A percentile compares a stretch with the other conserved stretches of the same genome.
Evolutionary conservation across 2,329 filamentous ascomycete species (phyloP).

Genomic region (Fusarium transvaalense): DNA sequence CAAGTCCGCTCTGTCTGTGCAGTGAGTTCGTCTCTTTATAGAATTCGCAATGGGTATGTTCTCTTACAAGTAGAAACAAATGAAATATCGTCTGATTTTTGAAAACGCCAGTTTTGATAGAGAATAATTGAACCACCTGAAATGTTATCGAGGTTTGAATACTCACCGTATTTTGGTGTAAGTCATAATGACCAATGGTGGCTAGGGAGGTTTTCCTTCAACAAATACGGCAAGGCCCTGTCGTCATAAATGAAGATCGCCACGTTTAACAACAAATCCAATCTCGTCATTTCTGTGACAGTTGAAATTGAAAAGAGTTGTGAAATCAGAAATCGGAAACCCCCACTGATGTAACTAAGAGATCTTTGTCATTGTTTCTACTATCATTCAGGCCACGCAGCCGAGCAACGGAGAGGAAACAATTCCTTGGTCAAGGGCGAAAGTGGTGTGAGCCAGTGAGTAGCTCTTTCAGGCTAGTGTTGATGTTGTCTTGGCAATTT

Average conservation of each 20-base stretch:
- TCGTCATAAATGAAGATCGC: conserved; percentile 32
- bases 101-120: background rate
- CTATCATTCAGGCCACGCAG: conserved; percentile 31
- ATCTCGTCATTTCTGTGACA: conserved; percentile 24
- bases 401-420: conserved; percentile 25
- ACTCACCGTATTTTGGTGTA: conserved; percentile 41
- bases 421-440: conserved; percentile 11
- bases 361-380: conserved; percentile 40
- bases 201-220: background rate
- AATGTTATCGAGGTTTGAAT: background rate
- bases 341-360: conserved; percentile 32
- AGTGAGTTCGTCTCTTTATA: conserved; percentile 4
- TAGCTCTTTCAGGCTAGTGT: conserved; percentile 35
- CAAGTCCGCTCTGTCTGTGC: conserved; percentile 24
- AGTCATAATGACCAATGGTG: conserved; percentile 7
- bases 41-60: background rate
- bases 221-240: background rate
- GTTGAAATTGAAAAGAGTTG: background rate
- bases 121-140: background rate
- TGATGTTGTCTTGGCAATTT: conserved; percentile 43
- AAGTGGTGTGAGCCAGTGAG: conserved; percentile 34
- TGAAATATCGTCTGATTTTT: conserved; percentile 10
- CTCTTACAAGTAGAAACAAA: background rate
- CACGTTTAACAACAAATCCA: conserved; percentile 16
- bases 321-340: background rate